Evolutionary conservation across 495 filamentous ascomycete species (phyloP).

Genomic region (Xylaria flabelliformis): DNA sequence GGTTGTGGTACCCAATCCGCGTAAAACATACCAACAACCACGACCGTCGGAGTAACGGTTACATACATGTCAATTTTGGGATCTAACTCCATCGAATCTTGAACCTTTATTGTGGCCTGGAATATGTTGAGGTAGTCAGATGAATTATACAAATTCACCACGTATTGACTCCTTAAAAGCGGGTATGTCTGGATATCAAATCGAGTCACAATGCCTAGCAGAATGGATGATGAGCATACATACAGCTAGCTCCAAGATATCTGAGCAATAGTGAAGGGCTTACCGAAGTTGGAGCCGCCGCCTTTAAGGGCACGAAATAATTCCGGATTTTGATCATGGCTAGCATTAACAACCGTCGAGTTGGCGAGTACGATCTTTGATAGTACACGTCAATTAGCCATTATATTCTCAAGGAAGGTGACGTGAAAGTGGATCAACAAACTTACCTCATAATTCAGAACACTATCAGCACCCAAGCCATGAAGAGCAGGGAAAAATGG

Average conservation of each 20-base stretch:
- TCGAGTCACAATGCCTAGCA: neutral
- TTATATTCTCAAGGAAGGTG: neutral
- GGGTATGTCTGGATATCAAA: slow-evolving; percentile 14
- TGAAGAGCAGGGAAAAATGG: neutral
- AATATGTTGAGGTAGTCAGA: slow-evolving; percentile 22
- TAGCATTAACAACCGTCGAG: neutral
- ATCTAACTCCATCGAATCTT: slow-evolving; percentile 22
- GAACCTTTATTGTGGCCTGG: neutral
- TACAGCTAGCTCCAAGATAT: neutral
- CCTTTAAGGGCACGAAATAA: neutral
- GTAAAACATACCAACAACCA: slow-evolving; percentile 39
- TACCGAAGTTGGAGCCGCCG: neutral
- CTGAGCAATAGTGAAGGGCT: neutral
- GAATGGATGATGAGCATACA: neutral
- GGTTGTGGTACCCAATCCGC: slow-evolving; percentile 12
- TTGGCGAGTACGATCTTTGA: neutral
- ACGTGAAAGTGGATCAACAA: neutral
- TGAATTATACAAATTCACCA: slow-evolving; percentile 20
- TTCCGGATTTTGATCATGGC: neutral
- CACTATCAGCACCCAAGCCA: neutral
- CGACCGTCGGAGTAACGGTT: slow-evolving; percentile 22
- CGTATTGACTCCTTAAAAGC: slow-evolving; percentile 6
- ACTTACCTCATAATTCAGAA: neutral
- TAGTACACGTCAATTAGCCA: neutral
- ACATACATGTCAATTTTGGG: slow-evolving; percentile 30